Evolutionary conservation across 2,329 filamentous ascomycete species (phyloP).

Genomic region (Colletotrichum sp.): DNA sequence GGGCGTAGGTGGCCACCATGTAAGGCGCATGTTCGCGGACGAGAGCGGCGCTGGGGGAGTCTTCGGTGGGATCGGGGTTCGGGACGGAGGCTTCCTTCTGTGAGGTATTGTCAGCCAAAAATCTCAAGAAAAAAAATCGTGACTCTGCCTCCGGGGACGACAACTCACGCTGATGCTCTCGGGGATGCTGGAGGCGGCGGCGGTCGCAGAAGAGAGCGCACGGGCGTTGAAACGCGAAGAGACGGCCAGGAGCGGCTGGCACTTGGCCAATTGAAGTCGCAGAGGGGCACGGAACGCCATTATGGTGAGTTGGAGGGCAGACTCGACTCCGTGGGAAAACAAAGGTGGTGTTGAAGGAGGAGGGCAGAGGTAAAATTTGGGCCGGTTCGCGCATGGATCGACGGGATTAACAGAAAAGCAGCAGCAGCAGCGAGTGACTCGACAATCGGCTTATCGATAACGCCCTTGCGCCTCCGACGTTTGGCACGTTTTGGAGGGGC

Average conservation of each 20-base stretch:
- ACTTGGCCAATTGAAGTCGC: constrained; percentile 40
- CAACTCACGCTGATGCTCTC: constrained; percentile 38
- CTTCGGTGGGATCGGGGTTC: constrained; percentile 74
- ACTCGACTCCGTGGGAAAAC: neutral
- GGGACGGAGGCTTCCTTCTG: constrained; percentile 46
- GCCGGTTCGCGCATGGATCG: constrained; percentile 9
- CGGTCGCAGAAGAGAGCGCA: constrained; percentile 37
- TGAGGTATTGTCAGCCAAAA: neutral
- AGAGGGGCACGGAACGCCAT: constrained; percentile 48
- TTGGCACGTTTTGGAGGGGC: neutral
- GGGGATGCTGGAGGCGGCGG: constrained; percentile 39
- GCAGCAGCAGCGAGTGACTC: neutral
- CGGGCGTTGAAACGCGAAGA: constrained; percentile 33
- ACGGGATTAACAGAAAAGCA: neutral
- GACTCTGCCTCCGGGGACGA: neutral
- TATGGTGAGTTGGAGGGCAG: neutral
- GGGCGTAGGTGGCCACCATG: constrained; percentile 96
- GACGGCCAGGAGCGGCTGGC: constrained; percentile 23
- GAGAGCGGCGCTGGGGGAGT: constrained; percentile 77
- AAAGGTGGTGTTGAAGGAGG: neutral
- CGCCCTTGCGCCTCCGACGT: neutral
- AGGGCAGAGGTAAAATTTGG: constrained; percentile 6
- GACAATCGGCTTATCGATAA: constrained; percentile 16
- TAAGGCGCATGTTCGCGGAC: constrained; percentile 79
- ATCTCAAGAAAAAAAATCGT: neutral